Base-by-base conservation (phyloP, 2,329 filamentous ascomycete genomes). In the Trichocomaceae sp. region DNA sequence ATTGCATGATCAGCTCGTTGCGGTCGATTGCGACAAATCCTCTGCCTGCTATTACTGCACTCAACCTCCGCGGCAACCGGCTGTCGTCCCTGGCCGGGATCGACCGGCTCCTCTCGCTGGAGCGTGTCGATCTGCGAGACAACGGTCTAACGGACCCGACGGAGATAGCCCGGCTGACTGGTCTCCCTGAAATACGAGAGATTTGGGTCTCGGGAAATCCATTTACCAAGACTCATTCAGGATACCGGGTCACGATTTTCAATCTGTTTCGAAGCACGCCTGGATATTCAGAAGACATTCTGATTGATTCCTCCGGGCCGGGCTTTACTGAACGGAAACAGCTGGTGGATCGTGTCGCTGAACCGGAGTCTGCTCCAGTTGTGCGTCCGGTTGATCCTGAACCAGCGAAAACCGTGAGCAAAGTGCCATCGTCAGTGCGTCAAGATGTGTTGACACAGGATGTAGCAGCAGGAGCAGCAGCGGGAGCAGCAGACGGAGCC, bases 1-100 rank as follows among this genome's bases (percentile, higher is more conserved):
- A 95, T 65, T 97, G 92, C 78, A 96, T 97, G 91, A 97, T 99
- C 59, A 88, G 92, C 63, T 93, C 90, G 15, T 78, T 99, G 54
- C 88, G 95, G 64, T 96, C 92, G 1, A 77, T 99, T 42, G 85
- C 85, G 2, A 84, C 87, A 59, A 93, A 87, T 64, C 70, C 93
- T 12, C 79, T 99, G 5, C 92, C 93, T 26, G 92, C 93, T 19
- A 96, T 99, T 59, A 95, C 88, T 1, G 91, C 91, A 1, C 77
- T 99, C 55, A 97, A 97, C 65, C 81, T 99, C 54, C 85, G 92
- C 55, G 88, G 84, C 49, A 99, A 99, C 69, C 84, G 91, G 46
- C 80, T 99, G 57, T 81, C 84, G 56, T 95, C 90, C 2, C 81
- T 99, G 57, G 90, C 90, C 29, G 93, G 93, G 1, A 84, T 97